These are phyloP conservation scores for Gloeopeniophorella convolvens DNA, from an alignment of 768 basidiomycete genomes.

Conservation along the genomic window DNA sequence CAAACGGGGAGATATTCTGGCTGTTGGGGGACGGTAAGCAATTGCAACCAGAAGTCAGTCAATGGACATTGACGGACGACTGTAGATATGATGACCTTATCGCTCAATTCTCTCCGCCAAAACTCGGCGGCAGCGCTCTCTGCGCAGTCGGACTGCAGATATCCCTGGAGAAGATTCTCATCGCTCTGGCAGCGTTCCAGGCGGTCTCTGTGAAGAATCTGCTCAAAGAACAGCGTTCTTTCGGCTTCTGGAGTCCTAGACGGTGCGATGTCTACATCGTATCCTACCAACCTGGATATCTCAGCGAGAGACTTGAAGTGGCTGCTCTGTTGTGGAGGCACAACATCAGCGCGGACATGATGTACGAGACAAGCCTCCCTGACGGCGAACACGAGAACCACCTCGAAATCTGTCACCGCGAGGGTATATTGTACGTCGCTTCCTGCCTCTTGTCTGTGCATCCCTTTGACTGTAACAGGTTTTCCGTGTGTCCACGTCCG, in stretches of 20 bases:
- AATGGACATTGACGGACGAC: not conserved
- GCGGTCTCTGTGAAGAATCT: slow-evolving; percentile 56
- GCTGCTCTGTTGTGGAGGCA: slow-evolving; percentile 73
- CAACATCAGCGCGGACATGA: slow-evolving; percentile 78
- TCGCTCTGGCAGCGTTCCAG: slow-evolving; percentile 63
- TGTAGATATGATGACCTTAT: slow-evolving; percentile 71
- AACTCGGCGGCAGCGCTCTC: slow-evolving; percentile 44
- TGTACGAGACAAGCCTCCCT: slow-evolving; percentile 72
- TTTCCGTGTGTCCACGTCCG: slow-evolving; percentile 47
- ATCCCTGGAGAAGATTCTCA: slow-evolving; percentile 70
- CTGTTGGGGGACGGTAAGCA: slow-evolving; percentile 71
- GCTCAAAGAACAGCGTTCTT: slow-evolving; percentile 73
- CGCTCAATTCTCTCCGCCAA: slow-evolving; percentile 47
- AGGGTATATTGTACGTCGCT: slow-evolving; percentile 67
- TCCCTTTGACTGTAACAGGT: slow-evolving; percentile 29
- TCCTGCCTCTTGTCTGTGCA: not conserved
- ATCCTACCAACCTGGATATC: slow-evolving; percentile 66
- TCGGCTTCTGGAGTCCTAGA: slow-evolving; percentile 86
- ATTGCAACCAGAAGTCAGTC: not conserved
- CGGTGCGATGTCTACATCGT: slow-evolving; percentile 84
- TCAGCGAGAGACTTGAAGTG: slow-evolving; percentile 74
- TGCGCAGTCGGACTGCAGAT: slow-evolving; percentile 75
- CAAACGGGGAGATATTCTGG: slow-evolving; percentile 65
- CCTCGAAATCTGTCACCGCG: slow-evolving; percentile 62
- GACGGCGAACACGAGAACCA: slow-evolving; percentile 60